phyloP scores from a whole-genome alignment of 108 stramenopile species.

The Cyclotella atomus region DNA sequence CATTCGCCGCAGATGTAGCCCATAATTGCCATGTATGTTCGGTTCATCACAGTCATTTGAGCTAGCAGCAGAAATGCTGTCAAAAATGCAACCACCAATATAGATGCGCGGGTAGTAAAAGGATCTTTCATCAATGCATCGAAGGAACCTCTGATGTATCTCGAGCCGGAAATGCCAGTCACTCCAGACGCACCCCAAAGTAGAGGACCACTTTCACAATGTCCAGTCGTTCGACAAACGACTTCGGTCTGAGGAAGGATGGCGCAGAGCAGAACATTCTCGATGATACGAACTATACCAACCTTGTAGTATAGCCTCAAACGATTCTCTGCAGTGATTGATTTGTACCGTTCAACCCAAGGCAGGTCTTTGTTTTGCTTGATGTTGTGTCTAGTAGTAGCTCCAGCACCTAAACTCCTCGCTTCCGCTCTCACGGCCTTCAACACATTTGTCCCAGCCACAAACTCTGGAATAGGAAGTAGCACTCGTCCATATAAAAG shows the following conservation, averaged over 20 bases:
- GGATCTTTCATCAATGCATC: slow-evolving; percentile 48
- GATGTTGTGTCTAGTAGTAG: slow-evolving; percentile 2
- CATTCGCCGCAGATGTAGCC: slow-evolving; percentile 79
- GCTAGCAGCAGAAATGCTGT: slow-evolving; percentile 54
- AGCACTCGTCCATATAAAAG: slow-evolving; percentile 63
- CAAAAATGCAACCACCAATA: slow-evolving; percentile 53
- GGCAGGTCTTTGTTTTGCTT: slow-evolving; percentile 51
- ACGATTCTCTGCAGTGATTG: slow-evolving; percentile 71
- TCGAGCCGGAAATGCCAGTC: slow-evolving; percentile 40
- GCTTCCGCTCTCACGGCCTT: slow-evolving; percentile 62
- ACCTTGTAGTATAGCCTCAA: slow-evolving; percentile 61
- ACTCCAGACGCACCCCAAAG: slow-evolving; percentile 66
- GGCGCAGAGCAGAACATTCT: slow-evolving; percentile 58
- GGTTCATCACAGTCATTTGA: slow-evolving; percentile 66
- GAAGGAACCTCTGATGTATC: slow-evolving; percentile 46
- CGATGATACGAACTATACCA: slow-evolving; percentile 53
- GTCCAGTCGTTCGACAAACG: slow-evolving; percentile 63
- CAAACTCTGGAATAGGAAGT: slow-evolving; percentile 75
- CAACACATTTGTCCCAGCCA: slow-evolving; percentile 71
- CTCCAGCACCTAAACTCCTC: slow-evolving; percentile 29
- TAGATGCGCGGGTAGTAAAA: slow-evolving; percentile 38
- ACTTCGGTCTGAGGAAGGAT: slow-evolving; percentile 61
- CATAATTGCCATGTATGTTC: slow-evolving; percentile 73
- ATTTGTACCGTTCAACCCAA: slow-evolving; percentile 70
- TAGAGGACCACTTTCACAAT: slow-evolving; percentile 58